Conservation (phyloP, 371 early-diverging fungal species). For the Mortierella sp. region DNA sequence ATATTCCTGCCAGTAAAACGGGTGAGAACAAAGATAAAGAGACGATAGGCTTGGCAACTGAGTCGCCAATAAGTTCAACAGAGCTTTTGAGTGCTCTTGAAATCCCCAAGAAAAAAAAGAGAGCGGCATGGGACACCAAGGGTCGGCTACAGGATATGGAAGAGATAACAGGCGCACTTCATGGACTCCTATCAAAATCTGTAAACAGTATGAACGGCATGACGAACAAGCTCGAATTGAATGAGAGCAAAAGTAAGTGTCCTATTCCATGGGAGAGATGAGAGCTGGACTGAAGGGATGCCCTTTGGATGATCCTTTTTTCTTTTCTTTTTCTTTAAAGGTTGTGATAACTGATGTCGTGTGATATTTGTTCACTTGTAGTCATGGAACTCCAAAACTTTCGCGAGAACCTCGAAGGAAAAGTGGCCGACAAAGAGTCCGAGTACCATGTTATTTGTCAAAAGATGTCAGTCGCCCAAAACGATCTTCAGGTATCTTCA, state of each 20-base stretch:
- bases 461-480: slow-evolving; percentile 57
- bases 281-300: background rate
- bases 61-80: no score
- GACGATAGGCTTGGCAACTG: background rate
- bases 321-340: background rate
- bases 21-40: background rate
- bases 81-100: background rate
- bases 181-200: slow-evolving; percentile 28
- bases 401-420: slow-evolving; percentile 57
- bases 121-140: slow-evolving; percentile 68
- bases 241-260: slow-evolving; percentile 34
- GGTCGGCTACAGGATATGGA: slow-evolving; percentile 67
- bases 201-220: slow-evolving; percentile 35
- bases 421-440: slow-evolving; percentile 61
- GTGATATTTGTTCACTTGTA: slow-evolving; percentile 8
- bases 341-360: background rate
- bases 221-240: slow-evolving; percentile 16
- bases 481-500: slow-evolving; percentile 26
- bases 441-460: slow-evolving; percentile 59
- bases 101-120: slow-evolving; percentile 53
- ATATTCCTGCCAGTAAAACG: background rate
- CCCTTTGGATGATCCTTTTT: background rate
- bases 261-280: background rate
- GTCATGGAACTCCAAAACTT: slow-evolving; percentile 61
- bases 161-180: slow-evolving; percentile 39